Evolutionary conservation across 2,329 filamentous ascomycete genomes (phyloP).

Genomic region (Ceratocystiopsis minuta): DNA sequence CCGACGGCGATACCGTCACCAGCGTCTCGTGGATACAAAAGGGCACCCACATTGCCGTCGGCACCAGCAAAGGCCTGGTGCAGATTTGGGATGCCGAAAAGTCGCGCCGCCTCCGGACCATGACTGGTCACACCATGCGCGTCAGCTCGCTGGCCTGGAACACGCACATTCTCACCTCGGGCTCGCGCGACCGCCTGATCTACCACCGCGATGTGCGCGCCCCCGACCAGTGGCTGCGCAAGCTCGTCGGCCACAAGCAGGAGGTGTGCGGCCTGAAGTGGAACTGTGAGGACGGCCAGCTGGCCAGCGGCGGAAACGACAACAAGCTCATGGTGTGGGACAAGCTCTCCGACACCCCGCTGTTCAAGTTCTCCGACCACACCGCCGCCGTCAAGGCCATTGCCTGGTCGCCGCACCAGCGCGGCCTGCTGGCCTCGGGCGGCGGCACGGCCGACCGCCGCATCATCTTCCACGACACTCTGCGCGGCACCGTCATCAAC

Average conservation of each 20-base stretch:
- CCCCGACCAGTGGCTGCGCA: conserved; percentile 75
- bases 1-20: conserved; percentile 77
- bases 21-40: conserved; percentile 98
- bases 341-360: conserved; percentile 75
- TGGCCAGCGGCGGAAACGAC: conserved; percentile 92
- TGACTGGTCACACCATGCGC: conserved; percentile 88
- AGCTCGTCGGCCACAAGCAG: conserved; percentile 87
- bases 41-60: conserved; percentile 88
- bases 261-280: conserved; percentile 93
- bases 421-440: conserved; percentile 82
- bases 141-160: conserved; percentile 96
- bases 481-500: conserved; percentile 61
- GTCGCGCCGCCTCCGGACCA: conserved; percentile 69
- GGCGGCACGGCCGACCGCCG: conserved; percentile 89
- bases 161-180: conserved; percentile 89
- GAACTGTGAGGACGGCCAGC: conserved; percentile 90
- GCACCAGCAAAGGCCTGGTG: conserved; percentile 82
- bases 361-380: conserved; percentile 90
- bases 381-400: conserved; percentile 95
- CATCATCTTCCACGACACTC: conserved; percentile 96
- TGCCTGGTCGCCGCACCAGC: conserved; percentile 92
- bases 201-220: conserved; percentile 91
- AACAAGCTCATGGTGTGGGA: conserved; percentile 99
- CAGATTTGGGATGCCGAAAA: conserved; percentile 96
- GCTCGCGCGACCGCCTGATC: conserved; percentile 81